Percentiles rank a stretch among this genome's conserved stretches.
Evolutionary conservation across 768 basidiomycete species (phyloP).

Genomic region (Panaeolus cyanescens): DNA sequence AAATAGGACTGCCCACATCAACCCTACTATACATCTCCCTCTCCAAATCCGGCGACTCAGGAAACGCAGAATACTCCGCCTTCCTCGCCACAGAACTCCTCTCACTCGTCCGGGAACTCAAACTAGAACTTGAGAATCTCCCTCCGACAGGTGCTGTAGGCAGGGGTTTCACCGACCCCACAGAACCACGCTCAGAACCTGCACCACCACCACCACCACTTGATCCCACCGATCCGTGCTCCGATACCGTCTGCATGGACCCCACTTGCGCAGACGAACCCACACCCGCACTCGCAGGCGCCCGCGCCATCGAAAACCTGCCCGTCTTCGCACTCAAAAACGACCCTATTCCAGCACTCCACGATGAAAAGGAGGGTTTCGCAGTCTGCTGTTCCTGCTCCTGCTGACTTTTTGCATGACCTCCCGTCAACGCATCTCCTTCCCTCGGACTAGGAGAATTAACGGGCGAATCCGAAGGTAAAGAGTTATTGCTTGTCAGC

Average conservation of each 20-base stretch:
- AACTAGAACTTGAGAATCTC: too few species aligned
- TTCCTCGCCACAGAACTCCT: too few species aligned
- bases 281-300: conserved; percentile 20
- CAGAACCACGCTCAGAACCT: too few species aligned
- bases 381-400: conserved; percentile 8
- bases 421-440: conserved; percentile 10
- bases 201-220: too few species aligned
- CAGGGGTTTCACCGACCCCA: too few species aligned
- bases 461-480: conserved; percentile 20
- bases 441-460: conserved; percentile 5
- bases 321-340: conserved; percentile 31
- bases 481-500: conserved; percentile 25
- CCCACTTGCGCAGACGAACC: too few species aligned
- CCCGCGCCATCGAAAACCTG: conserved; percentile 25
- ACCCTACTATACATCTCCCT: neutral
- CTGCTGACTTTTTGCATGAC: conserved; percentile 6
- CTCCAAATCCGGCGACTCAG: neutral
- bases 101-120: too few species aligned
- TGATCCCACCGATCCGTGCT: too few species aligned
- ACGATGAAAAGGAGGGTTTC: conserved; percentile 26
- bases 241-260: too few species aligned
- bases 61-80: too few species aligned
- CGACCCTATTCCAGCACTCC: conserved; percentile 35
- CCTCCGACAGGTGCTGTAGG: too few species aligned
- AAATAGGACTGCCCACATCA: neutral